Base-by-base conservation (phyloP, 2,329 filamentous ascomycete species). In the Aspergillus quadrilineatus region DNA sequence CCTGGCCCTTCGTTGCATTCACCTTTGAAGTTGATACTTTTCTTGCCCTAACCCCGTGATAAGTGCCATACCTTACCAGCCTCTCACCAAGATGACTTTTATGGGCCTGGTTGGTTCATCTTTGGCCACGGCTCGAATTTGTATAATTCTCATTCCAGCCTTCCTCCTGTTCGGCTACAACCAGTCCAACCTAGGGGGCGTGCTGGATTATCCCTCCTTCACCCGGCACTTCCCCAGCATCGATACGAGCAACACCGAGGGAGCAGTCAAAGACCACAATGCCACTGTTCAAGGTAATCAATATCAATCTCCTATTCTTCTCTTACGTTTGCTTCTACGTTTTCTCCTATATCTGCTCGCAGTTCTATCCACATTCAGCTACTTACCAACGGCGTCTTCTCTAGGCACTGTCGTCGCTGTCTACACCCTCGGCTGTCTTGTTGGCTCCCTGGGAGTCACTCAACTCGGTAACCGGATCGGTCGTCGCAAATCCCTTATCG, bases 151-250 rank as follows among this genome's bases (percentile, higher is more conserved):
- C 14, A 36, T 36, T 5, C 47, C 47, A 1, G 39, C 47, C 5
- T 50, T 29, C 34, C 39, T 50, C 22, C 34, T 50, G 4, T 50
- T 50, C 9, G 47, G 47, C 10, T 50, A 50, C 26, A 50, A 50
- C 34, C 47, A 50, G 47, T 26, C 47, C 22, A 36, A 36, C 4
- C 8, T 50, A 3, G 47, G 47, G 28, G 47, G 47, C 5, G 6
- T 50, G 47, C 34, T 50, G 10, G 47, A 50, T 12, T 50, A 41
- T 6, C 47, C 47, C 22, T 50, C 47, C 2, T 50, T 34, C 34
- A 36, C 41, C 34, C 12, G 17, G 0, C 1, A 50, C 7, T 50
- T 50, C 34, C 47, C 47, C 3, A 36, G 15, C 29, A 50, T 12
- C 9, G 47, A 50, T 10, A 50, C 47, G 6, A 29, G 28, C 47